Evolutionary conservation across 1,139 yeast genomes (phyloP).

Genomic region (Saccharomyces pastorianus): DNA sequence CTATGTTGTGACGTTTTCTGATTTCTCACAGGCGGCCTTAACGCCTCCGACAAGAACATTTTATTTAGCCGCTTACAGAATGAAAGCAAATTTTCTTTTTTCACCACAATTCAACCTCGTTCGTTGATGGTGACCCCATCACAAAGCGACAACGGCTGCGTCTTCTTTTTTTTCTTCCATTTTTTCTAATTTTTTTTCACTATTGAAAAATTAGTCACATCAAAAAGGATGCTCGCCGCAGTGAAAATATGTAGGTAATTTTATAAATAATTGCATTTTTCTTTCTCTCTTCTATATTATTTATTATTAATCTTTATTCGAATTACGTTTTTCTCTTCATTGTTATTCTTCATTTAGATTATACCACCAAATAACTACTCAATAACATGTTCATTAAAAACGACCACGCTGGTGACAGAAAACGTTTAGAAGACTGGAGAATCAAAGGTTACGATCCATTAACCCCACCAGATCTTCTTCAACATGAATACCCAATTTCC

Average conservation of each 20-base stretch:
- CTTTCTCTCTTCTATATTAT: not conserved
- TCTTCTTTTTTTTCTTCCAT: slow-evolving; percentile 15
- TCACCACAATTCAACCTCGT: not conserved
- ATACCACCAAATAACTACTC: no score
- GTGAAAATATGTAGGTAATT: not conserved
- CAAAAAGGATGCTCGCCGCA: not conserved
- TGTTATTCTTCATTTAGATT: not conserved
- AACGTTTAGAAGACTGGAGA: slow-evolving; percentile 86
- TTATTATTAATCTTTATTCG: not conserved
- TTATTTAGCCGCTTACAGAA: not conserved
- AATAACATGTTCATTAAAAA: slow-evolving; percentile 69
- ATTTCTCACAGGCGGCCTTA: not conserved
- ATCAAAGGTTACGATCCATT: slow-evolving; percentile 90
- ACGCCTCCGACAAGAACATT: not conserved
- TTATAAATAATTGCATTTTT: not conserved
- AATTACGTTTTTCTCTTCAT: not conserved
- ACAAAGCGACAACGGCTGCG: slow-evolving; percentile 10
- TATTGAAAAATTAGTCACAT: not conserved
- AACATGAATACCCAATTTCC: slow-evolving; percentile 75
- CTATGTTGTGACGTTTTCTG: slow-evolving; percentile 1
- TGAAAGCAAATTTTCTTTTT: not conserved
- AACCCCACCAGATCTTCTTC: slow-evolving; percentile 89
- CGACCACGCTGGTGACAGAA: slow-evolving; percentile 74
- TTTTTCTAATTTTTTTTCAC: slow-evolving; percentile 2
- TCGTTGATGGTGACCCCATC: slow-evolving; percentile 7